Conservation (phyloP, 202 grass and related monocot genomes). For the Zoysia matrella region DNA sequence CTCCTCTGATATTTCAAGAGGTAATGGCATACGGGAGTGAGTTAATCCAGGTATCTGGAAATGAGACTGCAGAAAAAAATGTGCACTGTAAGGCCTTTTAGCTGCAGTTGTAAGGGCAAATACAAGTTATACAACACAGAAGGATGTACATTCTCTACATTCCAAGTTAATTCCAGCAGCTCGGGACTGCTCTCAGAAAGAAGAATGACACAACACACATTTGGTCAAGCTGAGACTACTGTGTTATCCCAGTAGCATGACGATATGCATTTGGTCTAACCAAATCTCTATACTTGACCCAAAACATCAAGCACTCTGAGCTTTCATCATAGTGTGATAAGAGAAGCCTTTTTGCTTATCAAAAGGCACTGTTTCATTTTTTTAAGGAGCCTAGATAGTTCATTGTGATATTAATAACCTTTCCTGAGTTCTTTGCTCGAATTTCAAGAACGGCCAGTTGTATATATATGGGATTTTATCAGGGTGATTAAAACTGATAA, state of each 20-base stretch:
- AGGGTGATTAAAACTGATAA: too few relatives aligned
- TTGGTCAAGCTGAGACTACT: too few relatives aligned
- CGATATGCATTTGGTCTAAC: too few relatives aligned
- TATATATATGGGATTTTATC: too few relatives aligned
- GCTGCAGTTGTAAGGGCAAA: neutral
- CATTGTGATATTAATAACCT: neutral
- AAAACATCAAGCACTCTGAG: too few relatives aligned
- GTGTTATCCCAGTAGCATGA: too few relatives aligned
- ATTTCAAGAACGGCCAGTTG: too few relatives aligned
- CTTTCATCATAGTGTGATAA: too few relatives aligned
- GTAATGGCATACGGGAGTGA: slow-evolving; percentile 74
- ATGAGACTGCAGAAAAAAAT: slow-evolving; percentile 58
- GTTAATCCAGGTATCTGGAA: slow-evolving; percentile 63
- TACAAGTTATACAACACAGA: neutral
- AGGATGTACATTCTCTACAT: neutral
- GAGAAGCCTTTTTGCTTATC: neutral
- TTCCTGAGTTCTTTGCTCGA: too few relatives aligned
- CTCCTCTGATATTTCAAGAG: slow-evolving; percentile 81
- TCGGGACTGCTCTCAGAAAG: neutral
- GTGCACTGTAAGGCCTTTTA: neutral
- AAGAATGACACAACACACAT: too few relatives aligned
- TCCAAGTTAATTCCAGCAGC: neutral
- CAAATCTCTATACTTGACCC: too few relatives aligned
- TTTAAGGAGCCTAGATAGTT: neutral
- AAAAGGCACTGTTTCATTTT: neutral